phyloP scores from a whole-genome alignment of 208 protist species.

The Leishmania tarentolae region DNA sequence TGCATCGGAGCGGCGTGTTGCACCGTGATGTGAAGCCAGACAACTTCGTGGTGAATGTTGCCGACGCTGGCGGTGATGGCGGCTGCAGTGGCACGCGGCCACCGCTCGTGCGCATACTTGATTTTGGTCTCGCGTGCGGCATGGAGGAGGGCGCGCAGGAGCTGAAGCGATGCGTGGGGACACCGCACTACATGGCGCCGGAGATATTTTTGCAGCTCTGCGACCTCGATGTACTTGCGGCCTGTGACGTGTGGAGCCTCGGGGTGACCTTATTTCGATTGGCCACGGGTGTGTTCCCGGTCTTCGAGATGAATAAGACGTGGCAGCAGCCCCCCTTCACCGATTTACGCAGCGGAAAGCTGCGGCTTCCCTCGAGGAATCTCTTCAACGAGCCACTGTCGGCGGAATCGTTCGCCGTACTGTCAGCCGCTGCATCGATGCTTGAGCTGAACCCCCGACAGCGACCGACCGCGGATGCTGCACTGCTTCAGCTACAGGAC shows the following conservation, averaged over 20 bases:
- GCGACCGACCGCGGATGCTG: not conserved
- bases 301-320: not conserved
- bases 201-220: not conserved
- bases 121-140: constrained; percentile 22
- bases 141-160: constrained; percentile 1
- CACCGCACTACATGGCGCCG: constrained; percentile 13
- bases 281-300: not conserved
- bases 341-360: not conserved
- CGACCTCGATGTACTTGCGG: not conserved
- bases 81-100: not conserved
- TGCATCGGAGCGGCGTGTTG: constrained; percentile 96
- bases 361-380: not conserved
- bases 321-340: not conserved
- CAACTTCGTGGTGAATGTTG: constrained; percentile 97
- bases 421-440: not conserved
- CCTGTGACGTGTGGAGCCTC: constrained; percentile 28
- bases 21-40: constrained; percentile 98
- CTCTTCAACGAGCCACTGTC: not conserved
- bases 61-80: constrained; percentile 11
- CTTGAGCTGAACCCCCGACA: not conserved
- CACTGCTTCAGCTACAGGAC: not conserved
- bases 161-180: constrained; percentile 7
- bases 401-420: not conserved
- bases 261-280: constrained; percentile 18
- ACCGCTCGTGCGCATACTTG: constrained; percentile 12